These are phyloP conservation scores for Spinacia oleracea DNA, from an alignment of 179 eudicot genomes.

Conservation along the genomic window DNA sequence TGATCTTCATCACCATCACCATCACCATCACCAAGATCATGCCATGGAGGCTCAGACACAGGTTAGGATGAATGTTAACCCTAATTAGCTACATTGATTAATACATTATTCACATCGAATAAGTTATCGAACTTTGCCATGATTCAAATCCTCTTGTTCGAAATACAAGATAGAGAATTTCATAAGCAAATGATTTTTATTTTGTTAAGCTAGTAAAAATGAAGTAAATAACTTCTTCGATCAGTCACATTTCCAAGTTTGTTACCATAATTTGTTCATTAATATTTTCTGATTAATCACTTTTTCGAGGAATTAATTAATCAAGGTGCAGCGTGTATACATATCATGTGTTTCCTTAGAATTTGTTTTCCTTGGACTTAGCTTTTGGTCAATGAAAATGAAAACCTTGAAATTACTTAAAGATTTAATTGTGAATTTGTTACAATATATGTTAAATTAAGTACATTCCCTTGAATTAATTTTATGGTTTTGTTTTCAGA, in stretches of 20 bases:
- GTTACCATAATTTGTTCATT: neutral
- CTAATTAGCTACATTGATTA: neutral
- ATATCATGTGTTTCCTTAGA: no score
- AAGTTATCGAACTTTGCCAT: no score
- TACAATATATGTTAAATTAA: neutral
- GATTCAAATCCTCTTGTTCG: no score
- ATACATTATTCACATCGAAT: no score
- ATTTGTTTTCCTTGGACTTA: neutral
- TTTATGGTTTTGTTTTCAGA: constrained; percentile 22
- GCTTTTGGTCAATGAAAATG: neutral
- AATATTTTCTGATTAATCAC: neutral
- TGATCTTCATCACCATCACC: constrained; percentile 33
- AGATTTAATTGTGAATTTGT: neutral
- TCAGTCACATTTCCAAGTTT: neutral
- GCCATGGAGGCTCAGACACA: constrained; percentile 56
- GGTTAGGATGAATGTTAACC: no score
- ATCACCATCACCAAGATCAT: constrained; percentile 24
- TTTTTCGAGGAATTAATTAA: neutral
- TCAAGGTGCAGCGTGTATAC: neutral
- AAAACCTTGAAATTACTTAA: neutral
- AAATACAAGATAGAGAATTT: no score
- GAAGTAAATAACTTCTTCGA: neutral
- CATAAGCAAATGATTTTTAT: neutral
- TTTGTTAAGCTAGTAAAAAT: neutral
- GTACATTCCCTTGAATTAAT: neutral